Percentiles rank a stretch among this genome's conserved stretches.
These are phyloP conservation scores for Candida freyschussii DNA, from an alignment of 1,139 yeast species.

Conservation along the genomic window DNA sequence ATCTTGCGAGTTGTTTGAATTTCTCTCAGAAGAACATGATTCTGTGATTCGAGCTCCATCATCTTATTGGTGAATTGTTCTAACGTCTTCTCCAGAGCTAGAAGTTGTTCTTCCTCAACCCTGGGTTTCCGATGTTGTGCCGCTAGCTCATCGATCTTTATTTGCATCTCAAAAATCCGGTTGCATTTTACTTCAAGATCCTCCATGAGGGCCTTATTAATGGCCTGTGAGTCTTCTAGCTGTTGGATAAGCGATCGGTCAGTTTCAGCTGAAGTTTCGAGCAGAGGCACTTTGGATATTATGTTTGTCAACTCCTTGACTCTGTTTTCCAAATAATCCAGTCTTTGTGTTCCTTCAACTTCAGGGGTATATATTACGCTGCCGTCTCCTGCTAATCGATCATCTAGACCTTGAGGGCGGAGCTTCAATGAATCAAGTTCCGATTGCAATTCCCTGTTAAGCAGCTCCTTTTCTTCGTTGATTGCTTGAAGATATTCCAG, in stretches of 20 bases:
- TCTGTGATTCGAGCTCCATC: conserved; percentile 39
- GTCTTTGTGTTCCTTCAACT: conserved; percentile 3
- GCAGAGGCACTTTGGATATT: conserved; percentile 11
- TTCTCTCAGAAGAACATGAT: conserved; percentile 38
- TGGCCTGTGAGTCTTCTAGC: conserved; percentile 24
- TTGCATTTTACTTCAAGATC: conserved; percentile 40
- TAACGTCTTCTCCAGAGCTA: conserved; percentile 41
- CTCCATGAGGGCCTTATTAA: conserved; percentile 34
- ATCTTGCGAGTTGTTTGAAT: conserved; percentile 53
- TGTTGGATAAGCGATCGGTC: conserved; percentile 16
- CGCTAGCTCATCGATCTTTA: conserved; percentile 34
- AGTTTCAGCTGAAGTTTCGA: conserved; percentile 1
- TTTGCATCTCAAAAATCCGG: conserved; percentile 38
- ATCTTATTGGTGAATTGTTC: conserved; percentile 41
- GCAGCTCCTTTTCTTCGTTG: conserved; percentile 40
- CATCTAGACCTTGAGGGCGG: neutral
- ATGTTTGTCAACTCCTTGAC: conserved; percentile 14
- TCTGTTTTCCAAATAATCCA: conserved; percentile 14
- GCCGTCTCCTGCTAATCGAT: too few relatives aligned
- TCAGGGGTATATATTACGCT: too few relatives aligned
- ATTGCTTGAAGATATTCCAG: conserved; percentile 44
- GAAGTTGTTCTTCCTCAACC: conserved; percentile 24
- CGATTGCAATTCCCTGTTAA: conserved; percentile 45
- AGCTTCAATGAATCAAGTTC: conserved; percentile 37
- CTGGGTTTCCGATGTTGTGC: conserved; percentile 18